Evolutionary conservation across 192 early-diverging fungal species (phyloP), one percentile per base, ranked within the genome.

Genomic region (Gaertneriomyces sp.): DNA sequence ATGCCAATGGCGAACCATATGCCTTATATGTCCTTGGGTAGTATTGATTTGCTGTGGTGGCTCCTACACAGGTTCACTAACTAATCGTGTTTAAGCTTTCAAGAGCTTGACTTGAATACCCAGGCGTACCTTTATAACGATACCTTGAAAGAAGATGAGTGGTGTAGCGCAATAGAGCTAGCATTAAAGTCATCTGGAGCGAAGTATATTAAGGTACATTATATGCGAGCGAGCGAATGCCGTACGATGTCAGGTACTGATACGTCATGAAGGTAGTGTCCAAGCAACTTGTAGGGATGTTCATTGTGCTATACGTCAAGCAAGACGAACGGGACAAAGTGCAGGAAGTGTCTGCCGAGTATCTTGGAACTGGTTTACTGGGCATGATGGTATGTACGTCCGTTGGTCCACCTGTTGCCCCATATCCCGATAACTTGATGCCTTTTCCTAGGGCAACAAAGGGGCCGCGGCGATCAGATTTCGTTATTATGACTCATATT

Each of bases 211-310:
- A 91, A 89, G 68, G 79, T 88, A 49, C 71, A 66, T 16, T 14
- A 42, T 42, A 45, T 44, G 14, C 44, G 39, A 14, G 44, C 38
- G 16, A 20, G 53, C 53, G 20, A 16, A 20, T 0, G 38, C 9
- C 1, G 39, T 49, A 49, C 16, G 20, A 49, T 16, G 6, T 57
- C n/a, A 60, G 14, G 5, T 39, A 52, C 33, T 44, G n/a, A 16
- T 17, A 20, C 43, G 10, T 6, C 40, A 20, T 50, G 33, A 55
- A 84, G 80, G 77, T 88, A 7, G 79, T 76, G 9, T 90, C 92
- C 0, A 88, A 91, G 65, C 94, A 94, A 75, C 81, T 97, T 20
- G 86, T 98, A 39, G 94, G 92, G 2, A 86, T 98, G 79, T 74
- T 98, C 43, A 80, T 96, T 46, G 78, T 94, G 38, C 82, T 96